Conservation (phyloP, 345 rosid genomes). For the Cardamine occulta region DNA sequence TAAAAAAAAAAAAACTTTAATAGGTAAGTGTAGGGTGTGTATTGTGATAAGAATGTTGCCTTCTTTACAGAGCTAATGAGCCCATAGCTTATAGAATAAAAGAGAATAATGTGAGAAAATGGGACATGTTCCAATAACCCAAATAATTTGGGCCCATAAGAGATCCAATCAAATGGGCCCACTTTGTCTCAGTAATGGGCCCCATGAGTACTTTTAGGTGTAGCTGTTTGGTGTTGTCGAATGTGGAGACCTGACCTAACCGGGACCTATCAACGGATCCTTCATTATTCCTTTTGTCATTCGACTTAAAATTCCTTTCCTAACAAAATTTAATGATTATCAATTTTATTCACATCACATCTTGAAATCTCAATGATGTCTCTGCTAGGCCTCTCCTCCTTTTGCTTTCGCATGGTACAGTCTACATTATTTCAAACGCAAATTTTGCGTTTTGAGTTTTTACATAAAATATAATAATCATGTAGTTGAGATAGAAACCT, state of each 20-base stretch:
- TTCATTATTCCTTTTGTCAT: slow-evolving; percentile 43
- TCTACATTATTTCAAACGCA: background rate
- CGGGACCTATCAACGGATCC: slow-evolving; percentile 27
- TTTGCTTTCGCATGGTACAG: background rate
- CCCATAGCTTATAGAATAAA: slow-evolving; percentile 24
- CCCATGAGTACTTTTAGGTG: slow-evolving; percentile 34
- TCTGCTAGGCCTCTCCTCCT: slow-evolving; percentile 18
- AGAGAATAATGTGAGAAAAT: slow-evolving; percentile 24
- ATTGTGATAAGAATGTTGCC: slow-evolving; percentile 14
- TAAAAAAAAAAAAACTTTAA: too few species aligned
- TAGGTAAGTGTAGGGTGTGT: background rate
- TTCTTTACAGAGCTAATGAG: slow-evolving; percentile 19
- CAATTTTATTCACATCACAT: slow-evolving; percentile 35
- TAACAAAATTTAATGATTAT: slow-evolving; percentile 23
- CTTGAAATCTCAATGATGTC: slow-evolving; percentile 26
- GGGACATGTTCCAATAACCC: slow-evolving; percentile 36
- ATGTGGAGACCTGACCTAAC: slow-evolving; percentile 48
- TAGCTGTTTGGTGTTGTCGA: slow-evolving; percentile 39
- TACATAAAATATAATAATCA: background rate
- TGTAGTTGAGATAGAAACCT: background rate
- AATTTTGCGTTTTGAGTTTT: background rate
- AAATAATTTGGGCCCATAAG: slow-evolving; percentile 32
- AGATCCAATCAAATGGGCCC: slow-evolving; percentile 35
- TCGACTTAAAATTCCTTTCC: slow-evolving; percentile 20
- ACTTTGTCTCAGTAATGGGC: slow-evolving; percentile 21